Conservation (phyloP, 1,284 basidiomycete species). For the Retiboletus fuscus region DNA sequence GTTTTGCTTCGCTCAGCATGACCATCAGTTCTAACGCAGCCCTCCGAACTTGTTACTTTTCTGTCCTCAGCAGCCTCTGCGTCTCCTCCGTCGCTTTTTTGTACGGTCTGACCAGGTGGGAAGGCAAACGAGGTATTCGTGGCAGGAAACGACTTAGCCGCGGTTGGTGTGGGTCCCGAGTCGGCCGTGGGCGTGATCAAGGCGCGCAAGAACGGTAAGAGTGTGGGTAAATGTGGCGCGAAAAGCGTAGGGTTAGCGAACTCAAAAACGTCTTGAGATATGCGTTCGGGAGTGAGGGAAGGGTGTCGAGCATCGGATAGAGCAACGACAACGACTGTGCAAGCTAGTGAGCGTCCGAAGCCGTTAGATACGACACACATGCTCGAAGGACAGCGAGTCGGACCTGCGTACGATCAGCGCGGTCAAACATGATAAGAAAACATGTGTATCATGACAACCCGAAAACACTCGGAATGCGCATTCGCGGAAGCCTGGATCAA, state of each 20-base stretch:
- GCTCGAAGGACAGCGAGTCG: constrained; percentile 68
- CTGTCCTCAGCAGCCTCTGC: constrained; percentile 58
- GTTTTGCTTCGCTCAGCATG: constrained; percentile 74
- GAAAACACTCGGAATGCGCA: constrained; percentile 71
- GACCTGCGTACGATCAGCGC: constrained; percentile 50
- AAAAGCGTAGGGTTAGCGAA: constrained; percentile 79
- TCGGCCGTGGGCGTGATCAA: constrained; percentile 73
- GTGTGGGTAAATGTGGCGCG: constrained; percentile 68
- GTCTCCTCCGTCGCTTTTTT: constrained; percentile 47
- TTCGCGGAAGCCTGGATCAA: constrained; percentile 56
- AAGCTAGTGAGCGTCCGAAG: constrained; percentile 67
- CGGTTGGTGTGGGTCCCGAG: constrained; percentile 79
- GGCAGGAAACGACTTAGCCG: constrained; percentile 71
- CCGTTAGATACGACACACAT: constrained; percentile 70
- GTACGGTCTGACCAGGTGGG: constrained; percentile 54
- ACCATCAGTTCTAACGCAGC: constrained; percentile 83
- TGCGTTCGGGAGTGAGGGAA: constrained; percentile 64
- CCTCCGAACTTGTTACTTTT: constrained; percentile 68
- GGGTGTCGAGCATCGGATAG: constrained; percentile 75
- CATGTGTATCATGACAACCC: constrained; percentile 55
- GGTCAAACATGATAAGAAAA: neutral
- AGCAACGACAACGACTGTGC: constrained; percentile 67
- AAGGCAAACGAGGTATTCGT: constrained; percentile 61
- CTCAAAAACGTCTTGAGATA: constrained; percentile 73
- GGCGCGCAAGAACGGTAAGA: constrained; percentile 74